Conservation (phyloP, 108 stramenopile genomes). For the Nannochloropsis gaditana region DNA sequence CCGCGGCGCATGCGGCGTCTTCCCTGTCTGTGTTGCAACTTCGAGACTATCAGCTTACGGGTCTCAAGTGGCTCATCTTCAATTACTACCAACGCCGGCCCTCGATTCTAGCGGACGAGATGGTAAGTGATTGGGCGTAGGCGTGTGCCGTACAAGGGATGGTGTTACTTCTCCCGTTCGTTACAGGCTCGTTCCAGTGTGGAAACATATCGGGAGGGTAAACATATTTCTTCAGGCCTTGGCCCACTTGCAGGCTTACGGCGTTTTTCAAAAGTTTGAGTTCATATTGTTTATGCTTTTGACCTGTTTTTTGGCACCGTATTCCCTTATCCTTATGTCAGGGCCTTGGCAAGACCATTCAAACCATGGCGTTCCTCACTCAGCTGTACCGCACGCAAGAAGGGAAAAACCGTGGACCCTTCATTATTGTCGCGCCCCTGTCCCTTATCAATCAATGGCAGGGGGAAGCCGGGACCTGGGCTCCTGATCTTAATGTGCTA, state of each 20-base stretch:
- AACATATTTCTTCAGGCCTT: neutral
- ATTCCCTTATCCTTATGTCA: no score
- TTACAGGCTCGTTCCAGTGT: neutral
- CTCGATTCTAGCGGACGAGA: slow-evolving; percentile 93
- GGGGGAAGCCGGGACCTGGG: slow-evolving; percentile 77
- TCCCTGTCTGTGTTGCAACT: slow-evolving; percentile 50
- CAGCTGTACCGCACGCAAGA: slow-evolving; percentile 37
- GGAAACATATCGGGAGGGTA: neutral
- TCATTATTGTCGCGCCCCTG: slow-evolving; percentile 87
- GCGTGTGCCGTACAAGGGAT: neutral
- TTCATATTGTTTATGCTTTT: slow-evolving; percentile 63
- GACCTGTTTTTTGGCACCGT: neutral
- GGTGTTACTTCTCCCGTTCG: neutral
- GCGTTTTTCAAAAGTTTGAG: neutral
- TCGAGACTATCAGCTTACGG: slow-evolving; percentile 89
- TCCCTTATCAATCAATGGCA: slow-evolving; percentile 89
- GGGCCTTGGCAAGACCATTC: slow-evolving; percentile 82
- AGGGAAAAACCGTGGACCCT: slow-evolving; percentile 65
- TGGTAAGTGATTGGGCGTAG: slow-evolving; percentile 51
- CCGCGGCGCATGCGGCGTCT: neutral
- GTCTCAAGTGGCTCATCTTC: slow-evolving; percentile 90
- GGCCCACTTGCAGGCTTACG: neutral
- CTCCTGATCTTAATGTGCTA: slow-evolving; percentile 82
- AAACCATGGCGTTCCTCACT: slow-evolving; percentile 88
- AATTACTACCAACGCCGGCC: slow-evolving; percentile 79